These are phyloP conservation scores for Phaeosphaeria sp. DNA, from an alignment of 2,329 filamentous ascomycete genomes.

Conservation along the genomic window DNA sequence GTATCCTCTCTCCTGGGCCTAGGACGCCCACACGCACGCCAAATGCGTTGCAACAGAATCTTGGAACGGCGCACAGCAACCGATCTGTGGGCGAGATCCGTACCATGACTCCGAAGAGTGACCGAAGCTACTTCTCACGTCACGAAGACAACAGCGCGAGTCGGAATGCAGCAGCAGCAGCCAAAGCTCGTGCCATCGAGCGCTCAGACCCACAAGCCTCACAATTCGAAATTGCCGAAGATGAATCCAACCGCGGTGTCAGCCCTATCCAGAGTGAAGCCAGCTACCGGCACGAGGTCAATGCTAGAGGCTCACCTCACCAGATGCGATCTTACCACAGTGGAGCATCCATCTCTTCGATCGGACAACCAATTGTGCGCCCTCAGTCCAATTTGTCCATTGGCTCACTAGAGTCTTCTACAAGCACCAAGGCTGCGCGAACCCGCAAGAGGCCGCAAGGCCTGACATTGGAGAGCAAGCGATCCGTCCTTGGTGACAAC, in stretches of 20 bases:
- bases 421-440: conserved; percentile 63
- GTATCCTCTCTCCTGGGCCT: conserved; percentile 66
- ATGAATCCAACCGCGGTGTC: conserved; percentile 64
- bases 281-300: conserved; percentile 64
- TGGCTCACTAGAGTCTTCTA: conserved; percentile 63
- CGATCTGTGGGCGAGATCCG: conserved; percentile 60
- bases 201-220: conserved; percentile 41
- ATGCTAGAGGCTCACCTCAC: conserved; percentile 50
- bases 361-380: conserved; percentile 62
- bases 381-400: conserved; percentile 65
- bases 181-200: conserved; percentile 46
- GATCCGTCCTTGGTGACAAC: conserved; percentile 53
- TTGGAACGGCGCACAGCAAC: conserved; percentile 73
- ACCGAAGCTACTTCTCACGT: conserved; percentile 53
- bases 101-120: conserved; percentile 52
- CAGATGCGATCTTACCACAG: conserved; percentile 54
- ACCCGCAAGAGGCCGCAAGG: conserved; percentile 61
- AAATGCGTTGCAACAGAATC: conserved; percentile 60
- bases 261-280: conserved; percentile 94
- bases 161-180: conserved; percentile 46
- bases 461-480: conserved; percentile 59
- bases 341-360: conserved; percentile 64
- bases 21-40: conserved; percentile 69
- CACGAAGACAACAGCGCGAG: conserved; percentile 29
- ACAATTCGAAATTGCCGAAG: conserved; percentile 45